Evolutionary conservation across 1,284 basidiomycete species (phyloP), one percentile per base, ranked within the genome.

Genomic region (Microbotryum violaceum): DNA sequence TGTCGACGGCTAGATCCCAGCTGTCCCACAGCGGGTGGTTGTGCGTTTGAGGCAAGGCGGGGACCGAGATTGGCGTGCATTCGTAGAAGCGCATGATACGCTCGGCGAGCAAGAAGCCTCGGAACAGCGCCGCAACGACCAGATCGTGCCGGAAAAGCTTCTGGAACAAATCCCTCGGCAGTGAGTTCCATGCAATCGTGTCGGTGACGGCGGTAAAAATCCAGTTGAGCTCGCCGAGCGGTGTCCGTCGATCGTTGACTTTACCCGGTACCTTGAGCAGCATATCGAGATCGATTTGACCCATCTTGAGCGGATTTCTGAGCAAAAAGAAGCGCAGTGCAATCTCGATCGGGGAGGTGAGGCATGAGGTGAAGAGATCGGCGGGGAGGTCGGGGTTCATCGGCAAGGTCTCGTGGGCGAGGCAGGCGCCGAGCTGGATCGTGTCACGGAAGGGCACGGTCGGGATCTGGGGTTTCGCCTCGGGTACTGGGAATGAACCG

Each of bases 121-220:
- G 86, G 78, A 97, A 97, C 3, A 98, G 80, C 7, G 91, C 94
- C 0, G 96, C 94, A 53, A 98, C 91, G 58, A 97, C 84, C 58
- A 98, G 82, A 74, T 98, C 94, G 63, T 93, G 96, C 53, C 96
- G 83, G 77, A 97, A 98, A 37, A 98, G 79, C 46, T 91, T 84
- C 49, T 91, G 92, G 77, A 98, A 98, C 14, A 92, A 84, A 56
- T 94, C 90, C 56, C 88, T 83, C 23, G 92, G 89, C 73, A 98
- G 92, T 0, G 91, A 91, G 14, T 93, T 92, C 94, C 96, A 98
- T 16, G 96, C 96, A 67, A 98, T 97, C 9, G 94, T 97, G 77
- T 98, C 94, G 20, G 94, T 98, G 67, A 98, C 91, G 48, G 94
- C 91, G 2, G 91, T 97, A 77, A 98, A 97, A 70, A 98, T 97